Conservation (phyloP, 1,284 basidiomycete genomes). For the Trichosporon inkin region DNA sequence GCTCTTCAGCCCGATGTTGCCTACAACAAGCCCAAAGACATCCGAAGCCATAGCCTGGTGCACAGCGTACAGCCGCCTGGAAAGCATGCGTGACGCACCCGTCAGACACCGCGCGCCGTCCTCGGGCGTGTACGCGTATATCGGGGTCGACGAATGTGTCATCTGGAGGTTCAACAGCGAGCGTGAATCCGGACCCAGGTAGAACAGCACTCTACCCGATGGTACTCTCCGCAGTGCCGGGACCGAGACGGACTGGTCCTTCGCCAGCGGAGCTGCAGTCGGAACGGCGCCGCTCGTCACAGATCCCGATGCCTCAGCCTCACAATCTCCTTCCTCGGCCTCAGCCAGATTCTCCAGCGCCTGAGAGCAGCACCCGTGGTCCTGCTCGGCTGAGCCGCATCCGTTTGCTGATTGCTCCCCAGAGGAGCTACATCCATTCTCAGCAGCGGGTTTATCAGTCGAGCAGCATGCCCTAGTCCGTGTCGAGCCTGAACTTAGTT, state of each 20-base stretch:
- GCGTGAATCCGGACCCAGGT: slow-evolving; percentile 78
- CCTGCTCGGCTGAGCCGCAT: not conserved
- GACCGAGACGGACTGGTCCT: slow-evolving; percentile 22
- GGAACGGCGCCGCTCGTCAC: slow-evolving; percentile 4
- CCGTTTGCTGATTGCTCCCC: not conserved
- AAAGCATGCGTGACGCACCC: slow-evolving; percentile 71
- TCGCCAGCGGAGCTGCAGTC: not conserved
- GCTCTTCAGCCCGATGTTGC: slow-evolving; percentile 78
- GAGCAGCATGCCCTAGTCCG: not conserved
- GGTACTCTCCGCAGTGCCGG: slow-evolving; percentile 40
- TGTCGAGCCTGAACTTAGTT: not conserved
- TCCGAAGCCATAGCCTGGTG: slow-evolving; percentile 88
- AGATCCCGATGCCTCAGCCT: slow-evolving; percentile 3
- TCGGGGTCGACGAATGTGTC: slow-evolving; percentile 60
- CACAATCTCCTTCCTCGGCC: not conserved
- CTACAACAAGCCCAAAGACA: slow-evolving; percentile 91
- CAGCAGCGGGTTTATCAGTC: not conserved
- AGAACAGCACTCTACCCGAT: slow-evolving; percentile 59
- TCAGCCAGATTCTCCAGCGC: not conserved
- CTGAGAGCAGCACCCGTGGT: not conserved
- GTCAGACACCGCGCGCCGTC: slow-evolving; percentile 34
- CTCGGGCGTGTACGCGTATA: slow-evolving; percentile 62
- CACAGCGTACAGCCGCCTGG: slow-evolving; percentile 81
- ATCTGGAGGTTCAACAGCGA: slow-evolving; percentile 81
- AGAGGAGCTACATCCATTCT: slow-evolving; percentile 5